phyloP scores from a whole-genome alignment of 1,284 basidiomycete species.

The Caloboletus firmus region DNA sequence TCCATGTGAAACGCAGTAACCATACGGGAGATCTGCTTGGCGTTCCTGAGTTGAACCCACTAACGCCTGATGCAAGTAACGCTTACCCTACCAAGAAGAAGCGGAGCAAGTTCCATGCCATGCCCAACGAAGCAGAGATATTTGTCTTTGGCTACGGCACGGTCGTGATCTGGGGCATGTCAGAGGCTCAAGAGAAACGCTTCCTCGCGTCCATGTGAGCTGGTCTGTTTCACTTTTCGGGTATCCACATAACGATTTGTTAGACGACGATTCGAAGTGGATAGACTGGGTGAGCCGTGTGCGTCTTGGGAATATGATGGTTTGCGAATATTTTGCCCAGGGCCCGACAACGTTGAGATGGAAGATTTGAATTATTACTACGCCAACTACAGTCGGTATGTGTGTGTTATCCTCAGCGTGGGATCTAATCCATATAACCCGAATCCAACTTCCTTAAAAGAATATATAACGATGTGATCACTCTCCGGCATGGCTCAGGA shows the following conservation, averaged over 20 bases:
- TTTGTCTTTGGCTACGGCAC: slow-evolving; percentile 94
- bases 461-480: slow-evolving; percentile 99
- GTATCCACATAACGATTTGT: slow-evolving; percentile 15
- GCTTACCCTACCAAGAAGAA: slow-evolving; percentile 43
- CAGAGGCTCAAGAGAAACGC: slow-evolving; percentile 85
- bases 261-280: slow-evolving; percentile 91
- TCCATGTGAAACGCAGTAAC: slow-evolving; percentile 18
- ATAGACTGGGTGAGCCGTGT: slow-evolving; percentile 65
- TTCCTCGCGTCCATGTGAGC: slow-evolving; percentile 86
- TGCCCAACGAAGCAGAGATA: slow-evolving; percentile 78
- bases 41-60: slow-evolving; percentile 59
- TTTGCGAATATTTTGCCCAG: slow-evolving; percentile 39
- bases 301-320: slow-evolving; percentile 1
- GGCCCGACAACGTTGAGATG: slow-evolving; percentile 84
- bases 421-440: slow-evolving; percentile 8
- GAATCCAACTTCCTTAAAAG: slow-evolving; percentile 40
- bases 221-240: slow-evolving; percentile 1
- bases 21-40: slow-evolving; percentile 69
- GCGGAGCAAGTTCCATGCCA: slow-evolving; percentile 64
- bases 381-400: slow-evolving; percentile 89
- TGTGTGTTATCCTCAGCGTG: slow-evolving; percentile 7
- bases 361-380: slow-evolving; percentile 98
- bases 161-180: slow-evolving; percentile 98
- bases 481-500: slow-evolving; percentile 88
- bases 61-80: slow-evolving; percentile 33